phyloP scores from a whole-genome alignment of 2,329 filamentous ascomycete species.

The Ceratocystis lukuohia region DNA sequence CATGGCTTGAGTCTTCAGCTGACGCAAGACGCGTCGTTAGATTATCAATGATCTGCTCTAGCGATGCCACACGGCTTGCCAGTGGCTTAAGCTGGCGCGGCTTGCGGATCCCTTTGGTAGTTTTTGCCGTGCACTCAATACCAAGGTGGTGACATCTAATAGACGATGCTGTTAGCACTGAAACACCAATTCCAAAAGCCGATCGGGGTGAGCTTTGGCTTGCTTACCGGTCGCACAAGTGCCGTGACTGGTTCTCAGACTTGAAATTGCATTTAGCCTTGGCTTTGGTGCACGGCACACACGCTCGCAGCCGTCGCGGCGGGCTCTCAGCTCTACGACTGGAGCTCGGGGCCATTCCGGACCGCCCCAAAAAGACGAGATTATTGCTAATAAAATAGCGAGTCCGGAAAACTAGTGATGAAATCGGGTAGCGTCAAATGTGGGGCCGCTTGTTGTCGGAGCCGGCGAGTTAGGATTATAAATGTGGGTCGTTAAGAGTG shows the following conservation, averaged over 20 bases:
- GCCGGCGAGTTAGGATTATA: no score
- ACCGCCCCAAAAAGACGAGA: no score
- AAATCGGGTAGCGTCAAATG: not conserved
- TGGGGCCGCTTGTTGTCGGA: no score
- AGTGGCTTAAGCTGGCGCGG: constrained; percentile 25
- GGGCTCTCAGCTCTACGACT: constrained; percentile 16
- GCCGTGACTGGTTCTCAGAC: constrained; percentile 17
- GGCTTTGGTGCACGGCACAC: constrained; percentile 21
- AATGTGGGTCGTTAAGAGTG: no score
- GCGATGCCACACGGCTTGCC: constrained; percentile 23
- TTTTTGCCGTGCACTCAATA: constrained; percentile 25
- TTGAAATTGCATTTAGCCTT: constrained; percentile 20
- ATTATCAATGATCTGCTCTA: constrained; percentile 23
- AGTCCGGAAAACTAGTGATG: not conserved
- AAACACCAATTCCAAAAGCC: not conserved
- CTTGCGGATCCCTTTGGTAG: constrained; percentile 25
- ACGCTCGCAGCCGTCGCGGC: constrained; percentile 21
- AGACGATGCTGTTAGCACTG: not conserved
- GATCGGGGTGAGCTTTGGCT: no score
- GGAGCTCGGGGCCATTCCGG: constrained; percentile 7
- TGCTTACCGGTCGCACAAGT: constrained; percentile 19
- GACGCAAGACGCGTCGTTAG: constrained; percentile 18
- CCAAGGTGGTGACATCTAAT: constrained; percentile 24
- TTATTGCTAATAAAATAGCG: not conserved
- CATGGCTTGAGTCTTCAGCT: constrained; percentile 9